Evolutionary conservation across 371 early-diverging fungal genomes (phyloP).

Genomic region (Apophysomyces trapeziformis): DNA sequence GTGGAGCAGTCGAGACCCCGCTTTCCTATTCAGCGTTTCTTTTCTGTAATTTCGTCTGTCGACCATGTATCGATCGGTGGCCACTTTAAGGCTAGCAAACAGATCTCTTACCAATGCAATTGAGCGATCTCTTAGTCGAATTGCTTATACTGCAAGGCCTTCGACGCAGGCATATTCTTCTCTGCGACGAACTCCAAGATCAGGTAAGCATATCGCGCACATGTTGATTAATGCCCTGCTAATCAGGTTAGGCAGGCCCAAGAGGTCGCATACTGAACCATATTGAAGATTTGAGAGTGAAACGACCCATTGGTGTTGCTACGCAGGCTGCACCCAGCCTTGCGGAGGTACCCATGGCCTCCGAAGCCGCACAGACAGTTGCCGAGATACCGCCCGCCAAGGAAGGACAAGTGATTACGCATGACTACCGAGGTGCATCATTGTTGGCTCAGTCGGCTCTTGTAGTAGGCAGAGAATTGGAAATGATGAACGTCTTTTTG

Average conservation of each 20-base stretch:
- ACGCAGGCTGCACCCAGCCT: neutral
- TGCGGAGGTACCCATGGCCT: constrained; percentile 14
- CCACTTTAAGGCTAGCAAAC: neutral
- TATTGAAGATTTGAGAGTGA: constrained; percentile 22
- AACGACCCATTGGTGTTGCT: neutral
- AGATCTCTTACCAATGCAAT: neutral
- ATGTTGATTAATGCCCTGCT: neutral
- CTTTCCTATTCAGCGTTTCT: neutral
- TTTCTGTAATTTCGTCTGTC: neutral
- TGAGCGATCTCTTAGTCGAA: neutral
- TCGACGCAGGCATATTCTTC: constrained; percentile 16
- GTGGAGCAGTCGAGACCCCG: too few relatives aligned
- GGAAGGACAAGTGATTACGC: constrained; percentile 36
- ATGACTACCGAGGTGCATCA: constrained; percentile 45
- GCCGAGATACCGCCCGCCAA: constrained; percentile 39
- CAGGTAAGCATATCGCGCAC: constrained; percentile 6
- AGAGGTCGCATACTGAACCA: constrained; percentile 43
- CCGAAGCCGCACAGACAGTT: constrained; percentile 26
- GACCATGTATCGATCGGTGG: neutral
- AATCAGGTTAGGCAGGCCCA: constrained; percentile 28
- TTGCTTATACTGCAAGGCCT: neutral
- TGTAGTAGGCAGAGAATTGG: constrained; percentile 77
- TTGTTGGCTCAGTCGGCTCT: constrained; percentile 64
- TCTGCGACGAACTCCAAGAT: constrained; percentile 19
- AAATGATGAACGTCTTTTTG: constrained; percentile 82